These are phyloP conservation scores for Fusarium temperatum DNA, from an alignment of 2,329 filamentous ascomycete species.

Conservation along the genomic window DNA sequence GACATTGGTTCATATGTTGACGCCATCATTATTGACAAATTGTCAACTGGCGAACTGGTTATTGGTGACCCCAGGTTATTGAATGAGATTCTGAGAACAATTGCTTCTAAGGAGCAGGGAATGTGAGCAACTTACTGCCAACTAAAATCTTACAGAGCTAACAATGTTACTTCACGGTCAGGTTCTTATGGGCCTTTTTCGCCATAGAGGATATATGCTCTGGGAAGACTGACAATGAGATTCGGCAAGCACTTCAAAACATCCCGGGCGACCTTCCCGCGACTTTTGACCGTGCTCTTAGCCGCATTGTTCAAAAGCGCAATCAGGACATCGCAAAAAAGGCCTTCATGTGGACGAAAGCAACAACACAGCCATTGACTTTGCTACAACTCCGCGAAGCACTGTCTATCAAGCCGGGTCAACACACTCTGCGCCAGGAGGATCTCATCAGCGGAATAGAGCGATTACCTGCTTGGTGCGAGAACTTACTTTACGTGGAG, in stretches of 20 bases:
- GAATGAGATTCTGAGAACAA: background rate
- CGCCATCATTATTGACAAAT: background rate
- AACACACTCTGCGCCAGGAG: background rate
- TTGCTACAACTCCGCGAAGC: constrained; percentile 15
- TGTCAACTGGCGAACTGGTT: fast-evolving
- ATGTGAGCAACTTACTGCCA: background rate
- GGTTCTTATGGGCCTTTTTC: constrained; percentile 29
- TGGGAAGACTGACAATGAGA: constrained; percentile 2
- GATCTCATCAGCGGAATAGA: background rate
- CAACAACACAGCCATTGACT: background rate
- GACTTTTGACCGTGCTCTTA: constrained; percentile 14
- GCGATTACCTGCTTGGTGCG: background rate
- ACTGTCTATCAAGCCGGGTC: constrained; percentile 1
- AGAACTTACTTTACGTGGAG: constrained; percentile 15
- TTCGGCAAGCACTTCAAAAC: background rate
- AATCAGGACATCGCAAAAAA: background rate
- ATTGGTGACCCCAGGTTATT: fast-evolving
- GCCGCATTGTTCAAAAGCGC: background rate
- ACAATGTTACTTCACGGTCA: fast-evolving
- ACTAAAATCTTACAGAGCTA: fast-evolving
- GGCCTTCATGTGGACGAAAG: background rate
- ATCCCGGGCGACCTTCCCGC: constrained; percentile 12
- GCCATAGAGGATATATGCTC: constrained; percentile 22
- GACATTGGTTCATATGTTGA: background rate
- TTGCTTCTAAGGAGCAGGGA: background rate